These are phyloP conservation scores for Yamadazyma sp. DNA, from an alignment of 1,139 yeast species.

Conservation along the genomic window DNA sequence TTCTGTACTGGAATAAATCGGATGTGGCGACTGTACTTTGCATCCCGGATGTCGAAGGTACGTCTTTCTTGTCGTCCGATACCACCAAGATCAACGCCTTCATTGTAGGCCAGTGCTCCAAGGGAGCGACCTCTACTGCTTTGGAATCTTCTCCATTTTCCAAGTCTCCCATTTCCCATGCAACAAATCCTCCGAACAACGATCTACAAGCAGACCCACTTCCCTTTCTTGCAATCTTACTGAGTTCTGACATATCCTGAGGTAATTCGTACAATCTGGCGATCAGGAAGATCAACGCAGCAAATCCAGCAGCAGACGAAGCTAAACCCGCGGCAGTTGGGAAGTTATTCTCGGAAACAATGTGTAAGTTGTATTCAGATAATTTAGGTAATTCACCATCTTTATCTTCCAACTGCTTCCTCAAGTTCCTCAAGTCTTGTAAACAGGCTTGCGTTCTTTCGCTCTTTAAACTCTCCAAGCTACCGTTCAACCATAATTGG, in stretches of 20 bases:
- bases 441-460: constrained; percentile 82
- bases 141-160: constrained; percentile 83
- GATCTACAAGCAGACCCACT: constrained; percentile 99
- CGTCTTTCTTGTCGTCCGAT: constrained; percentile 89
- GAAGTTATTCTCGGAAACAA: constrained; percentile 92
- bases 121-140: constrained; percentile 88
- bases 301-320: constrained; percentile 90
- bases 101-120: constrained; percentile 88
- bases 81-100: constrained; percentile 91
- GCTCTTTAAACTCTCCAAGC: constrained; percentile 60
- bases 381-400: constrained; percentile 59
- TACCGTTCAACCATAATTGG: constrained; percentile 80
- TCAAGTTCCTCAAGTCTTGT: constrained; percentile 66
- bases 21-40: constrained; percentile 90
- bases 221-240: constrained; percentile 95
- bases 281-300: constrained; percentile 87
- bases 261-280: constrained; percentile 82
- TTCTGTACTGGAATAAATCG: constrained; percentile 77
- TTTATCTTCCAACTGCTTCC: constrained; percentile 53
- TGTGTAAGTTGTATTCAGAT: constrained; percentile 66
- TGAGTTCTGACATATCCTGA: constrained; percentile 76
- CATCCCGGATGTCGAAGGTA: constrained; percentile 95
- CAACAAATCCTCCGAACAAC: constrained; percentile 94
- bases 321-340: constrained; percentile 99
- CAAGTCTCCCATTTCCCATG: constrained; percentile 93